Evolutionary conservation across 2,329 filamentous ascomycete genomes (phyloP), one percentile per base, ranked within the genome.

Genomic region (Neonectria faginata): DNA sequence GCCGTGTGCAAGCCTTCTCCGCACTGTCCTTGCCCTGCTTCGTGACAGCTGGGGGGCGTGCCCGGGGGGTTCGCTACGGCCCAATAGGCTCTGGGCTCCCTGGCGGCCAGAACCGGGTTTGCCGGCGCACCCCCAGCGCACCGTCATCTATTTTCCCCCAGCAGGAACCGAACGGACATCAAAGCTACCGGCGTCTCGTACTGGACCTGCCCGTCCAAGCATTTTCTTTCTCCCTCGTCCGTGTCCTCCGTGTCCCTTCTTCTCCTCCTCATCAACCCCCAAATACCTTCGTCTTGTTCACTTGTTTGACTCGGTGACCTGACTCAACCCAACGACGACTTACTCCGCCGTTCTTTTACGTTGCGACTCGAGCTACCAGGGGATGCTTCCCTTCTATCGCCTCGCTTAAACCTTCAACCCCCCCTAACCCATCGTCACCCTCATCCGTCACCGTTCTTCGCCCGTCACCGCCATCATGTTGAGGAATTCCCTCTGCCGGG

Each of bases 401-500:
- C 72, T 71, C 62, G 61, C 61, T 65, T 63, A 67, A 65, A 62
- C 50, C 54, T 64, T 57, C 62, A 52, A 51, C 50, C 55, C 58
- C 61, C 61, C 60, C 45, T 65, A 63, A 42, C 54, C 52, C 62
- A 27, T 71, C 67, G 69, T 52, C 64, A 47, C 64, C 47, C 64
- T 70, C 66, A 62, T 64, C 64, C 55, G n/a, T 42, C 39, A 18
- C 39, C 39, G n/a, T 42, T 69, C 71, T 65, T 63, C 59, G 47
- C 57, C 67, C 66, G 62, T 52, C 66, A 76, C 76, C 75, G 77
- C 79, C 82, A 86, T 80, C 83, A 93, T 93, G 91, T 86, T 93
- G 86, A 89, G 90, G 83, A 87, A 86, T 79, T 88, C 89, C 71
- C 80, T 92, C 72, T 85, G 85, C 75, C 86, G 86, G 80, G 88